phyloP scores from a whole-genome alignment of 805 yeast species.

The Metschnikowia colocasiae region DNA sequence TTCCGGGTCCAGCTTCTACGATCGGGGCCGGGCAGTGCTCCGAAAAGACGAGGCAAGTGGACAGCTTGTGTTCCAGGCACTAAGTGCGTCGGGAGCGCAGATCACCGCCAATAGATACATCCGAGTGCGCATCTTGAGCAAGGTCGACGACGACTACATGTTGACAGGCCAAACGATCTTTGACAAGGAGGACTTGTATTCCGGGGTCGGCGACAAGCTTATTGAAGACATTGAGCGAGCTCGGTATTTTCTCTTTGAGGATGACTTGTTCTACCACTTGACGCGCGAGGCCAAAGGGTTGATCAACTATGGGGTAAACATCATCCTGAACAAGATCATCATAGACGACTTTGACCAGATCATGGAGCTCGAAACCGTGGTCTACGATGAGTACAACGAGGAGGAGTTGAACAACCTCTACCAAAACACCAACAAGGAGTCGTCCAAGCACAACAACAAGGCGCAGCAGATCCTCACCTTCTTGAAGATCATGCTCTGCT shows the following conservation, averaged over 20 bases:
- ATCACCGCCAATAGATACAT: slow-evolving; percentile 46
- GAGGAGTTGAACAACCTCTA: slow-evolving; percentile 32
- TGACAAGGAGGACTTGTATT: slow-evolving; percentile 12
- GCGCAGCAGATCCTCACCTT: slow-evolving; percentile 55
- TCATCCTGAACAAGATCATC: slow-evolving; percentile 59
- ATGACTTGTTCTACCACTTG: slow-evolving; percentile 77
- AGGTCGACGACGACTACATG: slow-evolving; percentile 50
- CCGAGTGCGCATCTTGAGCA: slow-evolving; percentile 55
- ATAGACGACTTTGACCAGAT: slow-evolving; percentile 63
- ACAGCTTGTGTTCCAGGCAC: slow-evolving; percentile 32
- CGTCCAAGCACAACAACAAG: slow-evolving; percentile 31
- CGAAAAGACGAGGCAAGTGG: slow-evolving; percentile 43
- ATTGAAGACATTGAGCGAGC: slow-evolving; percentile 61
- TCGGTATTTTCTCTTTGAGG: slow-evolving; percentile 77
- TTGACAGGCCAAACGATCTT: slow-evolving; percentile 56
- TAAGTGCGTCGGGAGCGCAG: slow-evolving; percentile 24
- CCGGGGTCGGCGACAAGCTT: slow-evolving; percentile 16
- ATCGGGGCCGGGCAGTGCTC: slow-evolving; percentile 72
- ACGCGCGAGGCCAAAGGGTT: slow-evolving; percentile 70
- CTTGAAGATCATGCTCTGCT: slow-evolving; percentile 58
- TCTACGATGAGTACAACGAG: slow-evolving; percentile 38
- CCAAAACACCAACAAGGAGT: slow-evolving; percentile 28
- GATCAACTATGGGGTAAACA: slow-evolving; percentile 63
- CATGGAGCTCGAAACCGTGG: slow-evolving; percentile 67
- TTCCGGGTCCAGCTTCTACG: slow-evolving; percentile 75